These are phyloP conservation scores for Cenchrus purpureus DNA, from an alignment of 176 grass and related monocot species.

Conservation along the genomic window DNA sequence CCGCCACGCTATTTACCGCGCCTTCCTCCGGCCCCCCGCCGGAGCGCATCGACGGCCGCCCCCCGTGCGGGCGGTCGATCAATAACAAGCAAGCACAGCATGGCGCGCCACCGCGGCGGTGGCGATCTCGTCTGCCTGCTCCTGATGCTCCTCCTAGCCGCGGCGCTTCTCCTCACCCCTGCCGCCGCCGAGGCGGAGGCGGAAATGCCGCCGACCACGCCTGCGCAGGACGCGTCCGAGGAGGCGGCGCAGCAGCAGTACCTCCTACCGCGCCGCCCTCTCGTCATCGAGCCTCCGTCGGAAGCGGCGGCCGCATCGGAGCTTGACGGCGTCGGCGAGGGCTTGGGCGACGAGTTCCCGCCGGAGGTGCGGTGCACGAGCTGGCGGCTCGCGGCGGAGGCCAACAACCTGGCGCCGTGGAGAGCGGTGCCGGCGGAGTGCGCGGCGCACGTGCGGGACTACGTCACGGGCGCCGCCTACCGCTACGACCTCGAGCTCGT, in stretches of 20 bases:
- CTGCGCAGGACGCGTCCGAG: neutral
- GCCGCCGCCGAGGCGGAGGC: neutral
- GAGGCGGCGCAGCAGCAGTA: neutral
- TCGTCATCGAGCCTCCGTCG: constrained; percentile 51
- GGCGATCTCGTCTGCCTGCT: neutral
- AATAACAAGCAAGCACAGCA: neutral
- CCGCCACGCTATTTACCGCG: neutral
- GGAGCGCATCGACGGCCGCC: neutral
- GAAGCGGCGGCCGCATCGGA: neutral
- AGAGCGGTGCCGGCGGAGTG: constrained; percentile 34
- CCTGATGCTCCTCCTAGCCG: neutral
- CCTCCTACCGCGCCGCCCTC: constrained; percentile 39
- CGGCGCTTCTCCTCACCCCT: neutral
- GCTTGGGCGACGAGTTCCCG: neutral
- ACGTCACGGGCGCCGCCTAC: constrained; percentile 65
- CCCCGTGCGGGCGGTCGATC: neutral
- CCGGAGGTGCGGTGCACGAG: constrained; percentile 49
- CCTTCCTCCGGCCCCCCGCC: neutral
- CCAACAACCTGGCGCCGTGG: constrained; percentile 64
- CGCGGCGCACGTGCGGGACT: constrained; percentile 49
- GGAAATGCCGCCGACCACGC: neutral
- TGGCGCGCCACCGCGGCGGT: constrained; percentile 27
- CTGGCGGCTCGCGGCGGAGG: constrained; percentile 72
- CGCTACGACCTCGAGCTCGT: constrained; percentile 58
- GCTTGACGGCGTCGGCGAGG: neutral